These are phyloP conservation scores for Syzygium aqueum DNA, from an alignment of 345 rosid genomes.

Conservation along the genomic window DNA sequence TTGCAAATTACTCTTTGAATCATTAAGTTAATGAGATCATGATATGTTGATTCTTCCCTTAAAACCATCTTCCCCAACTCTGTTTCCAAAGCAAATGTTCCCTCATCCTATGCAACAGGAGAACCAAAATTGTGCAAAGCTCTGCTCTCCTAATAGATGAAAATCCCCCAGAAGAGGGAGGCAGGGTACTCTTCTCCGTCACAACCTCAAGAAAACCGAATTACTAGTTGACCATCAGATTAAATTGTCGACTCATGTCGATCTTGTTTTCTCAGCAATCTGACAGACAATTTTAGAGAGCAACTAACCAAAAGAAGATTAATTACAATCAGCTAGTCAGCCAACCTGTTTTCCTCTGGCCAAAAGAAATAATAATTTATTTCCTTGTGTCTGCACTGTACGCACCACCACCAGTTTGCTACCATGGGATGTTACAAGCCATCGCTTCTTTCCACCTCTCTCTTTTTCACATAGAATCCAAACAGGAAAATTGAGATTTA, in stretches of 20 bases:
- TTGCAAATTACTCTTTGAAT: not conserved
- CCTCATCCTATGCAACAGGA: not conserved
- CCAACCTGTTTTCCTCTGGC: not conserved
- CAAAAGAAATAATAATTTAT: not conserved
- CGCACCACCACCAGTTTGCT: not conserved
- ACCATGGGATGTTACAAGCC: not conserved
- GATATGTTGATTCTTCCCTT: not conserved
- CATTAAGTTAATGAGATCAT: not conserved
- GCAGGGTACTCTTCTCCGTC: not conserved
- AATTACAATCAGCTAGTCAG: not conserved
- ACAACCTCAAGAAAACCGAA: not conserved
- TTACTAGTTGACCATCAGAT: not conserved
- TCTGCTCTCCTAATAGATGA: not conserved
- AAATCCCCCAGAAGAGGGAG: not conserved
- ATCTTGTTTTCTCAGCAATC: not conserved
- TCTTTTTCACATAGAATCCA: not conserved
- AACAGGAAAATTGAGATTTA: not conserved
- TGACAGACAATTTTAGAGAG: not conserved
- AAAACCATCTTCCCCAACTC: not conserved
- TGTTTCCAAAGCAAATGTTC: not conserved
- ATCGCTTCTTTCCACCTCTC: not conserved
- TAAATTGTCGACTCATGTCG: not conserved
- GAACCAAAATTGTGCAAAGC: not conserved
- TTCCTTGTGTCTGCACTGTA: not conserved
- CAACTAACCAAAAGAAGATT: not conserved